Evolutionary conservation across 208 protist species (phyloP).

Genomic region (Trichomonas vaginalis): DNA sequence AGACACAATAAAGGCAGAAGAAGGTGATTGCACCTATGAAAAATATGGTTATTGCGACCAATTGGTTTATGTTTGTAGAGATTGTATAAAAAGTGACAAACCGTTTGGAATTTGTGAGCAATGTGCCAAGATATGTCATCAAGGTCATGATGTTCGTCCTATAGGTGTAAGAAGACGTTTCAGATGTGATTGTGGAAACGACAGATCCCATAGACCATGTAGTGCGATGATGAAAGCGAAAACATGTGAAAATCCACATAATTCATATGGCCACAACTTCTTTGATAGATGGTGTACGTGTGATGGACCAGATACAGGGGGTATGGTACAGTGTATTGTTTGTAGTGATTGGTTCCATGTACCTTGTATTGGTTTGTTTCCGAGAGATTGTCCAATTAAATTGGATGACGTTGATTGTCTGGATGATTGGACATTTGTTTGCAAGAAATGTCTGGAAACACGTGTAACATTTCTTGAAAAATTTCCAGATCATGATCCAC

Average conservation of each 20-base stretch:
- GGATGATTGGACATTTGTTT: neutral
- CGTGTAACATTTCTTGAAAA: neutral
- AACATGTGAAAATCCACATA: neutral
- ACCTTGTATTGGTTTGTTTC: neutral
- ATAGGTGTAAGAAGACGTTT: neutral
- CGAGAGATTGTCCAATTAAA: neutral
- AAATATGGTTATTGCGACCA: neutral
- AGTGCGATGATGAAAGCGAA: neutral
- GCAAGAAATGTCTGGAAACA: neutral
- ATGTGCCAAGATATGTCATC: neutral
- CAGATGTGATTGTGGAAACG: neutral
- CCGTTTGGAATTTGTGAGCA: neutral
- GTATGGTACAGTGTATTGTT: neutral
- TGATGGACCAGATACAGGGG: neutral
- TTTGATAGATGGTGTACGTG: neutral
- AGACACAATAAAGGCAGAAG: neutral
- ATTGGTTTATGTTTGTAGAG: neutral
- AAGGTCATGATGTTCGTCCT: neutral
- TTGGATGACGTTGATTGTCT: neutral
- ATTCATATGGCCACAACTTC: neutral
- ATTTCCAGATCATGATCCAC: neutral
- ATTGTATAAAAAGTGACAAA: neutral
- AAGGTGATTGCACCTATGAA: neutral
- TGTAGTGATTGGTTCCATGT: neutral
- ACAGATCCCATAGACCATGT: neutral